Base-by-base conservation (phyloP, 2,329 filamentous ascomycete species). In the Talaromyces piceae region DNA sequence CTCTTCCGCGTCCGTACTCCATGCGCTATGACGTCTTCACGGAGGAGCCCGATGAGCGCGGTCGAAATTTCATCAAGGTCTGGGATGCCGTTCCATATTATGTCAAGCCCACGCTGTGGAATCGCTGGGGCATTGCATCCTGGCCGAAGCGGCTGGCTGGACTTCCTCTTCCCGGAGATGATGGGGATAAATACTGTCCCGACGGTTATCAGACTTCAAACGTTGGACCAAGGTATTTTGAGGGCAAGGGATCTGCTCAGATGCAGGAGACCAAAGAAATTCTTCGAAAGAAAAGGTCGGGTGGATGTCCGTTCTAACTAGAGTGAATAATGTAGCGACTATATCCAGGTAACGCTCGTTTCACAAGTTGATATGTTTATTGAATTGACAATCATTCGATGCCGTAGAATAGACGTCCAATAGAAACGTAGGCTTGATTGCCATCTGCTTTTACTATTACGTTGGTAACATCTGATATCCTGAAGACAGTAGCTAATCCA, bases 41-140 rank as follows among this genome's bases (percentile, higher is more conserved):
- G 1, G 70, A 78, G 1, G 51, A 70, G 0, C 70, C 77, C 0
- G 77, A 86, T 7, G 67, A 74, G 26, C 77, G 78, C 0, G 78
- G 78, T 0, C 76, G 77, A 4, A 75, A 82, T 56, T 72, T 75
- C 49, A 63, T 68, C 59, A 64, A 69, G 0, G 57, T 72, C 33
- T 87, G 81, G 67, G 75, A 83, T 20, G 77, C 79, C 13, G 77
- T 81, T 41, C 86, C 85, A 3, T 87, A 80, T 67, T 88, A 87
- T 65, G 73, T 79, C 20, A 74, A 77, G 54, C 74, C 75, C 25
- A 84, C 78, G 0, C 64, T 79, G 28, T 80, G 76, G 79, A 80
- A 76, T 59, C 78, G 80, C 52, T 88, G 79, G 81, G 80, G 79
- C 1, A 82, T 76, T 0, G 63, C 64, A 54, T 82, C 75, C 0